Evolutionary conservation across 345 rosid genomes (phyloP).

Genomic region (Aquilaria sinensis): DNA sequence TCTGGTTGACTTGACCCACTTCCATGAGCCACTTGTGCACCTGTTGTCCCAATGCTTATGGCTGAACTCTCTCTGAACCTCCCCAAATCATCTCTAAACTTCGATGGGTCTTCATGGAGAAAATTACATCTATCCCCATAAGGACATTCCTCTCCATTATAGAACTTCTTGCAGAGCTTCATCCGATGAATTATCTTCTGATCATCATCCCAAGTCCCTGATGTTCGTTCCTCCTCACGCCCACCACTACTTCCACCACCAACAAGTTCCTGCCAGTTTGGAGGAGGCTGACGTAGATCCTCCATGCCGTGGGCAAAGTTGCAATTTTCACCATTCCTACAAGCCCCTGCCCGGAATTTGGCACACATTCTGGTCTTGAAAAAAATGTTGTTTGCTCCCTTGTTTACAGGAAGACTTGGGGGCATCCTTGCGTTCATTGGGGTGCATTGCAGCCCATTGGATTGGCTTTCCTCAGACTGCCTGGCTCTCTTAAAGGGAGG

Average conservation of each 20-base stretch:
- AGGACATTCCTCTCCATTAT: slow-evolving; percentile 89
- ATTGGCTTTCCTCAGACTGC: slow-evolving; percentile 44
- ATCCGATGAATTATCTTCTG: slow-evolving; percentile 81
- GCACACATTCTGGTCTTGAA: slow-evolving; percentile 90
- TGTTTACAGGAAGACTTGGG: slow-evolving; percentile 39
- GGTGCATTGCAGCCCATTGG: slow-evolving; percentile 17
- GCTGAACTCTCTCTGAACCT: slow-evolving; percentile 76
- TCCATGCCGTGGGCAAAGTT: slow-evolving; percentile 91
- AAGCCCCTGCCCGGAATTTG: slow-evolving; percentile 51
- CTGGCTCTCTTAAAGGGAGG: slow-evolving; percentile 62
- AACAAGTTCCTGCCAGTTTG: slow-evolving; percentile 92
- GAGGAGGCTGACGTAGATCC: slow-evolving; percentile 89
- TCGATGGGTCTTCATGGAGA: slow-evolving; percentile 79
- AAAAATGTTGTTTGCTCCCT: slow-evolving; percentile 66
- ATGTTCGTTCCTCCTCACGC: slow-evolving; percentile 38
- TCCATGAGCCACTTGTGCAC: slow-evolving; percentile 25
- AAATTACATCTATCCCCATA: slow-evolving; percentile 94
- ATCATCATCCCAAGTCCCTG: slow-evolving; percentile 79
- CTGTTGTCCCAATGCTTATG: slow-evolving; percentile 58
- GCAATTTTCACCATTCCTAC: slow-evolving; percentile 90
- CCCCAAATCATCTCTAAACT: slow-evolving; percentile 67
- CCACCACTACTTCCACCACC: slow-evolving; percentile 25
- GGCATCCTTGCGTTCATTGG: slow-evolving; percentile 23
- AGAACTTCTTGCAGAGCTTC: slow-evolving; percentile 97
- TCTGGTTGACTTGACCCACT: slow-evolving; percentile 37